Evolutionary conservation across 2,329 filamentous ascomycete species (phyloP), one percentile per base, ranked within the genome.

Genomic region (Neocucurbitaria cava): DNA sequence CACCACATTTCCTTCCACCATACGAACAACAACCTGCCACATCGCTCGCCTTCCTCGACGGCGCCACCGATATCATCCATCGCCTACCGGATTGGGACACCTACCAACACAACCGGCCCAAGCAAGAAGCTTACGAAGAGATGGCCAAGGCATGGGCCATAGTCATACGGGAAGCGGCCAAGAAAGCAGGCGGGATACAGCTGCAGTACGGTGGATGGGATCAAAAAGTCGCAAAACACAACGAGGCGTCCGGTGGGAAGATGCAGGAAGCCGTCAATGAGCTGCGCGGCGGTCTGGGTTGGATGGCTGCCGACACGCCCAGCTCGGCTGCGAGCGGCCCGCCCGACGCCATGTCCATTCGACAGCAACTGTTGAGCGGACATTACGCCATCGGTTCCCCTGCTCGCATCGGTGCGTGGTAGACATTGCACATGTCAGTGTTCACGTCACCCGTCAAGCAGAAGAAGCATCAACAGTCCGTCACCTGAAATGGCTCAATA

Each of bases 61-160:
- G 89, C 41, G 94, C 90, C 54, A 99, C 95, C 28, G 88, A 94
- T 62, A 86, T 98, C 52, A 90, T 98, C 52, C 93, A 99, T 75
- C 84, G 88, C 35, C 82, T 99, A 39, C 95, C 95, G 3, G 86
- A 96, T 69, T 99, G 93, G 92, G 90, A 95, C 64, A 91, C 88
- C 40, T 90, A 89, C 56, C 87, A 91, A 59, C 90, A 97, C 78
- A 93, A 93, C 62, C 85, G 96, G 66, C 91, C 96, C 80, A 97
- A 97, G 77, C 89, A 96, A 63, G 92, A 92, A 60, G 93, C 94
- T 6, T 99, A 99, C 72, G 94, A 99, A 69, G 95, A 98, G 72
- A 93, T 99, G 60, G 89, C 91, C 23, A 92, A 89, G 69, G 95
- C 95, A 1, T 99, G 95, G 95, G 88, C 91, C 15, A 77, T 96